Base-by-base conservation (phyloP, 169 alveolate species). In the Perkinsus olseni region DNA sequence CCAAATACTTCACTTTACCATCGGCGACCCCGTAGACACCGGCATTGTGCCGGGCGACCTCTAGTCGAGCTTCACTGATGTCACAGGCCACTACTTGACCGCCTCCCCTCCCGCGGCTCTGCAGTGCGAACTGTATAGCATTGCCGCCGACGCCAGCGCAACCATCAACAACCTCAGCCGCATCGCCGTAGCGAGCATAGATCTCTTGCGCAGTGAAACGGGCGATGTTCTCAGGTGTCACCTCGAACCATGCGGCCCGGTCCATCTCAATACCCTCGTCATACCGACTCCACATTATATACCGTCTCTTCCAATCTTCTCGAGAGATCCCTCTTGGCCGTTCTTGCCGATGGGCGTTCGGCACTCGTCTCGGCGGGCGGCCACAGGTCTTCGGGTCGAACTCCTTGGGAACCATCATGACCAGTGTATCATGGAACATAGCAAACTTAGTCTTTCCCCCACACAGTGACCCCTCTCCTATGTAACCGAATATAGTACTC, bases 171-270 rank as follows among this genome's bases (percentile, higher is more conserved):
- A 62, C 82, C 34, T 62, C 82, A 4, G 31, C 34, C 36, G 31
- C 82, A 13, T 40, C 50, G 11, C 37, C 37, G 17, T 62, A 62
- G 37, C 82, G 82, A 0, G 37, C 4, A 62, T 62, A 62, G 0
- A 62, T 62, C 82, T 62, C 82, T 3, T 74, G 91, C 0, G 95
- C 95, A 45, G 93, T 94, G 40, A 91, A 94, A 0, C 74, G 40
- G 45, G 95, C 95, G 45, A 92, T 91, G 90, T 74, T 92, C 90
- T 94, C 95, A 39, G 94, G 94, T 38, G 94, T 94, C 38, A 74
- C 95, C 38, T 94, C 93, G 92, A 92, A 94, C 94, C 93, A 93
- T 92, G 93, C 93, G 37, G 93, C 94, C 91, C 39, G 94, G 93
- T 92, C 94, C 74, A 94, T 74, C 91, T 91, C 91, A 36, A 94